Evolutionary conservation across 306 rosid genomes (phyloP), one percentile per base, ranked within the genome.

Genomic region (Cucurbita moschata): DNA sequence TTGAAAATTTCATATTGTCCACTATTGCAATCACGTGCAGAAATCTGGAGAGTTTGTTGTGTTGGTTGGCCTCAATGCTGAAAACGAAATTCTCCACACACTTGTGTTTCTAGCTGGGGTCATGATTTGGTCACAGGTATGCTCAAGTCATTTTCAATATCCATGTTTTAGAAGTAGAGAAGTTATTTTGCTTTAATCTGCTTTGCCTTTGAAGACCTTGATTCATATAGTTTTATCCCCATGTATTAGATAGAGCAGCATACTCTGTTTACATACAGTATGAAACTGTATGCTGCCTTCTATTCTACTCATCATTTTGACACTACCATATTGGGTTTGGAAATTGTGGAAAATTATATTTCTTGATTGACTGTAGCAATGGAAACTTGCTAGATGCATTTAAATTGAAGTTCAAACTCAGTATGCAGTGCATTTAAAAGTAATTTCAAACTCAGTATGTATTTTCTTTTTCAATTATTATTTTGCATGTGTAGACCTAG

Each of bases 111-210:
- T 94, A 57, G 88, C 88, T 60, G 96, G 96, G 75, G 81, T 86
- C 79, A 89, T 83, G 86, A 50, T 90, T 73, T 94, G 97, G 99
- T 94, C 99, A 51, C 99, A 94, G 88, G 99, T 94, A 71, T 67
- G 67, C 55, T 72, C 74, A 42, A 77, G 52, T 50, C 69, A 51
- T 76, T 73, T 63, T 58, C 75, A 43, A 44, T 67, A 47, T 69
- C 78, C 42, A 75, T 59, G 73, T 21, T 38, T 18, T 61, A 14
- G 30, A 37, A 76, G 44, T 77, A 8, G 7, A 38, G 51, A 19
- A 26, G 30, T 47, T 75, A 30, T 61, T 42, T 57, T 43, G 8
- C 56, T 51, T 50, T 35, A 18, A 37, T 52, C 47, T 71, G 11
- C 10, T 71, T 71, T 51, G n/a, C 46, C 10, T 71, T 16, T 37